These are phyloP conservation scores for Cyberlindnera sargentensis DNA, from an alignment of 805 yeast species.

Conservation along the genomic window DNA sequence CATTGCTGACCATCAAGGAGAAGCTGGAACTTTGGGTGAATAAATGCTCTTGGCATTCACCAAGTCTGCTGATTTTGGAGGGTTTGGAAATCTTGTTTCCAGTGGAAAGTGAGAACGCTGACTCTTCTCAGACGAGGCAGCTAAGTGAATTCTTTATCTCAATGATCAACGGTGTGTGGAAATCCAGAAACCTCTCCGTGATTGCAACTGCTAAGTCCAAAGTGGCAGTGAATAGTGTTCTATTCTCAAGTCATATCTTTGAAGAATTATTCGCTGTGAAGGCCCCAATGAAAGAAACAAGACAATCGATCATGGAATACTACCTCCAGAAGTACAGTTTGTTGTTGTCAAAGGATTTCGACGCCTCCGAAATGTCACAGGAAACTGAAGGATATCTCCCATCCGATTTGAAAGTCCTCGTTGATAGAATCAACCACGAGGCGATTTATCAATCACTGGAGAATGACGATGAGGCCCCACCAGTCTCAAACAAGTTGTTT, in stretches of 20 bases:
- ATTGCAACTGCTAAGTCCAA: constrained; percentile 59
- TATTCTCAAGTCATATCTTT: constrained; percentile 64
- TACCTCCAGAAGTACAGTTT: constrained; percentile 22
- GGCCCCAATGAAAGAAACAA: constrained; percentile 61
- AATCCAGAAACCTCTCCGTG: constrained; percentile 42
- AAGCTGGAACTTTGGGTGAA: constrained; percentile 37
- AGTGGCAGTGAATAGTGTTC: constrained; percentile 52
- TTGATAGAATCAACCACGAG: constrained; percentile 64
- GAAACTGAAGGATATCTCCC: constrained; percentile 91
- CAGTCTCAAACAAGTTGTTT: constrained; percentile 34
- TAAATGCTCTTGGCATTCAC: constrained; percentile 68
- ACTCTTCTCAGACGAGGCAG: constrained; percentile 55
- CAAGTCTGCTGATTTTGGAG: constrained; percentile 69
- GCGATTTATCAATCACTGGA: constrained; percentile 14
- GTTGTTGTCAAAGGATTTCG: constrained; percentile 33
- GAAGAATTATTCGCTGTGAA: constrained; percentile 53
- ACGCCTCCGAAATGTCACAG: constrained; percentile 44
- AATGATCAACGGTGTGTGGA: constrained; percentile 33
- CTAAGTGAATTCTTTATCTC: constrained; percentile 54
- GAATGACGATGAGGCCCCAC: neutral
- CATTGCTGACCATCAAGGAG: constrained; percentile 37
- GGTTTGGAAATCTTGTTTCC: constrained; percentile 69
- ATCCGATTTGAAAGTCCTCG: constrained; percentile 63
- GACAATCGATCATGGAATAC: constrained; percentile 39
- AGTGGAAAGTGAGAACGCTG: constrained; percentile 51